These are phyloP conservation scores for Pulveroboletus sp. DNA, from an alignment of 768 basidiomycete genomes.

Conservation along the genomic window DNA sequence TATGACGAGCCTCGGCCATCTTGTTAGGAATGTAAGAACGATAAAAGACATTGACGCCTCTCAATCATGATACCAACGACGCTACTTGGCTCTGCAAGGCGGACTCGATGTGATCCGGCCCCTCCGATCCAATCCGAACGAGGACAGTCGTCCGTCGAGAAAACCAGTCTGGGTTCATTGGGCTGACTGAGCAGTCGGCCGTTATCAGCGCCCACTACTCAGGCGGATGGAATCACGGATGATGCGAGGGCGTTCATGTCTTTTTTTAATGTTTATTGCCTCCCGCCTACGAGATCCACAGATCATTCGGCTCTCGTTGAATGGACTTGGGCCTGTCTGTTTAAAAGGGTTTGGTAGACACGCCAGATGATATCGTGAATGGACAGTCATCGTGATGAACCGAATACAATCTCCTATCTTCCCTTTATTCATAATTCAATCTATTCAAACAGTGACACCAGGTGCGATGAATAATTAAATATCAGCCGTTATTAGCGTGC, in stretches of 20 bases:
- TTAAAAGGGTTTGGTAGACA: background rate
- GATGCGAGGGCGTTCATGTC: background rate
- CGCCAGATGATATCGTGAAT: background rate
- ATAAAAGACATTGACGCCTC: background rate
- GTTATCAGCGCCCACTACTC: background rate
- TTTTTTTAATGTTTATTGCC: background rate
- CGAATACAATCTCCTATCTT: background rate
- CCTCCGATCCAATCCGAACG: background rate
- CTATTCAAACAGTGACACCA: background rate
- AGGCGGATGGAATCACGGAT: background rate
- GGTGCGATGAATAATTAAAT: background rate
- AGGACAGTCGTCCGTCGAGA: background rate
- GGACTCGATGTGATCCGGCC: background rate
- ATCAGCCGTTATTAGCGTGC: constrained; percentile 1
- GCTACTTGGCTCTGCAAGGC: background rate
- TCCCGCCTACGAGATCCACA: background rate
- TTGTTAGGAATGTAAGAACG: no score
- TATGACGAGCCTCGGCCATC: background rate
- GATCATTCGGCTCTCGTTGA: background rate
- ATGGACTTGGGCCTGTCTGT: background rate
- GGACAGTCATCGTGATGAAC: background rate
- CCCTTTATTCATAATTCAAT: no score
- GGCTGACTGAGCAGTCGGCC: background rate
- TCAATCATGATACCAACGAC: background rate
- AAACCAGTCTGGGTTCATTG: background rate